phyloP scores from a whole-genome alignment of 768 basidiomycete genomes.

The Sistotremastrum niveocremeum region DNA sequence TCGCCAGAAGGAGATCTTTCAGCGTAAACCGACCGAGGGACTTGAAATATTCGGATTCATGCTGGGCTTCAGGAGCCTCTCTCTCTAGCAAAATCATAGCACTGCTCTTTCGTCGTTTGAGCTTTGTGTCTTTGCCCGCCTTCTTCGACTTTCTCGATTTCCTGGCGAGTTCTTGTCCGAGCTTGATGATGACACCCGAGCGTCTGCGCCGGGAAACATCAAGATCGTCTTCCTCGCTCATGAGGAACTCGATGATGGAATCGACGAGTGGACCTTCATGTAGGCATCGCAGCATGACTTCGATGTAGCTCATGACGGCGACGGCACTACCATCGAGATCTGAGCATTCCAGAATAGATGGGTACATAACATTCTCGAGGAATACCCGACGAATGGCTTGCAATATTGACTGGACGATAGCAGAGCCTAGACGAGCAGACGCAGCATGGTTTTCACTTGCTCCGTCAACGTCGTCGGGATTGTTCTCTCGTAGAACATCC shows the following conservation, averaged over 20 bases:
- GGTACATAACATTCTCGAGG: slow-evolving; percentile 85
- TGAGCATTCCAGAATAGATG: slow-evolving; percentile 86
- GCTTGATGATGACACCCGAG: slow-evolving; percentile 24
- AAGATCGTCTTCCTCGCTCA: slow-evolving; percentile 69
- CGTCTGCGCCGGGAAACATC: slow-evolving; percentile 27
- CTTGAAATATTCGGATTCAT: slow-evolving; percentile 71
- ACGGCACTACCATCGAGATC: slow-evolving; percentile 90
- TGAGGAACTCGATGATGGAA: slow-evolving; percentile 63
- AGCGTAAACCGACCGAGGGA: slow-evolving; percentile 82
- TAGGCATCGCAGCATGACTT: slow-evolving; percentile 71
- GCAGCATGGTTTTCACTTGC: neutral
- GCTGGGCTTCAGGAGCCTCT: slow-evolving; percentile 60
- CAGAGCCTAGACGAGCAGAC: slow-evolving; percentile 56
- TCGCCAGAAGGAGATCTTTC: slow-evolving; percentile 75
- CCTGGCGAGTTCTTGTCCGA: slow-evolving; percentile 21
- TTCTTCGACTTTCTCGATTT: slow-evolving; percentile 16
- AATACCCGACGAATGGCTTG: slow-evolving; percentile 77
- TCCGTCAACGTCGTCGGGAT: slow-evolving; percentile 18
- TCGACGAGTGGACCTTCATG: slow-evolving; percentile 54
- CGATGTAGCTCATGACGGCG: slow-evolving; percentile 91
- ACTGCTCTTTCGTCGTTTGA: slow-evolving; percentile 62
- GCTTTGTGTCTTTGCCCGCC: slow-evolving; percentile 30
- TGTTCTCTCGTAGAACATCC: slow-evolving; percentile 68
- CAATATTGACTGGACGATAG: slow-evolving; percentile 73
- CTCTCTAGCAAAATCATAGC: slow-evolving; percentile 86